Evolutionary conservation across 2,329 filamentous ascomycete species (phyloP), one percentile per base, ranked within the genome.

Genomic region (Sclerotinia glacialis): DNA sequence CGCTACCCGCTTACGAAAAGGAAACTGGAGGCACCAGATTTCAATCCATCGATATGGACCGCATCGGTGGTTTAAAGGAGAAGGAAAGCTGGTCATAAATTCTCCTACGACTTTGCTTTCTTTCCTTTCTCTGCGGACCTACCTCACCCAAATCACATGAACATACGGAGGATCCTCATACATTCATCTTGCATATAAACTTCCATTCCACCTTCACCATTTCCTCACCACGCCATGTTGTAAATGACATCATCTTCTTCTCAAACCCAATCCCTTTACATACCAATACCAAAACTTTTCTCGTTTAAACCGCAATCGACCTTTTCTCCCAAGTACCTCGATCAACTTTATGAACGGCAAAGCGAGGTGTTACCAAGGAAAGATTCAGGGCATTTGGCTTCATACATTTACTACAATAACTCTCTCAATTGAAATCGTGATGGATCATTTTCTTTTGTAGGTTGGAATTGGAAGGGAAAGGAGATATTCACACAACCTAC

Each of bases 31-130:
- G 86, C 68, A 85, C 86, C 68, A 86, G 92, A 72, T 98, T 97
- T 80, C 91, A 97, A 78, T 95, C 93, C 4, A 87, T 99, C 74
- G 94, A 99, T 77, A 90, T 99, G 78, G 91, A 98, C 74, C 87
- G 92, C 71, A 96, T 98, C 76, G 95, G 95, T 62, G 95, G 95
- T 18, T 82, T 98, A 72, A 96, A 93, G 80, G 95, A 98, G 83
- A 97, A 96, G 83, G 66, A 69, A 58, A 54, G 66, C n/a, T 74
- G 71, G 69, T 73, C 70, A 67, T 74, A 71, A 64, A 54, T 42
- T 9, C 34, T 28, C 49, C 21, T 14, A 34, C 37, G 50, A 44
- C 23, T 14, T 53, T n/a, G 12, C 26, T 49, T 47, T 37, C 52
- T 62, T 59, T 58, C 28, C 49, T 54, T 66, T 44, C 16, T 16